Base-by-base conservation (phyloP, 805 yeast genomes). In the Candida tammaniensis region DNA sequence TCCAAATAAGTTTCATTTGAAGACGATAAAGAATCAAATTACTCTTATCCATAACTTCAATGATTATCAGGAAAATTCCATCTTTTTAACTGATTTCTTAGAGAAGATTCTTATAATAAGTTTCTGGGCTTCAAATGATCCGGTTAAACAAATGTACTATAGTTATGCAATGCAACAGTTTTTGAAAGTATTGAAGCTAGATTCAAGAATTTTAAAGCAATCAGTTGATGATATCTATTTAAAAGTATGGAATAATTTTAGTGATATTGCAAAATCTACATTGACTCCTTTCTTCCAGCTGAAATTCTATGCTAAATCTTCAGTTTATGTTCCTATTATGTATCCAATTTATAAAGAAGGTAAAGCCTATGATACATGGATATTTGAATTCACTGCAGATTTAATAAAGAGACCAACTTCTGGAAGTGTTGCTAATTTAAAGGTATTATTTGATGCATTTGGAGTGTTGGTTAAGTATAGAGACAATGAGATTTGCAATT, bases 111-210 rank as follows among this genome's bases (percentile, higher is more conserved):
- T 93, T n/a, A 82, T 89, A 7, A 87, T 86, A 21, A 78, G 87
- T 1, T 89, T 88, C 57, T 82, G 94, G 78, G 88, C 96, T 0
- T 82, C 96, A 1, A 84, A 82, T 21, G 88, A 88, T 51, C 96
- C 98, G 0, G 74, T 77, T 15, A 76, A 78, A 31, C 98, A 93
- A 55, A 68, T 85, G 38, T 85, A 82, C 51, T 70, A 88, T 22
- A 96, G 96, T 0, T 83, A 76, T 55, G 83, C 91, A 0, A 86
- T 93, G 76, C 99, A 93, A 54, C 93, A 87, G 43, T 80, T 82
- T 31, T 59, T 93, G 33, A 78, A 78, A 43, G 71, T 78, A 11
- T 69, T 87, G 51, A 79, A 74, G 2, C 57, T 80, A 15, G 63
- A 59, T 27, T 15, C 26, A 17, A 30, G 15, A 7, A 20, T 23